Evolutionary conservation across 2,329 filamentous ascomycete species (phyloP).

Genomic region (Penicillium sp.): DNA sequence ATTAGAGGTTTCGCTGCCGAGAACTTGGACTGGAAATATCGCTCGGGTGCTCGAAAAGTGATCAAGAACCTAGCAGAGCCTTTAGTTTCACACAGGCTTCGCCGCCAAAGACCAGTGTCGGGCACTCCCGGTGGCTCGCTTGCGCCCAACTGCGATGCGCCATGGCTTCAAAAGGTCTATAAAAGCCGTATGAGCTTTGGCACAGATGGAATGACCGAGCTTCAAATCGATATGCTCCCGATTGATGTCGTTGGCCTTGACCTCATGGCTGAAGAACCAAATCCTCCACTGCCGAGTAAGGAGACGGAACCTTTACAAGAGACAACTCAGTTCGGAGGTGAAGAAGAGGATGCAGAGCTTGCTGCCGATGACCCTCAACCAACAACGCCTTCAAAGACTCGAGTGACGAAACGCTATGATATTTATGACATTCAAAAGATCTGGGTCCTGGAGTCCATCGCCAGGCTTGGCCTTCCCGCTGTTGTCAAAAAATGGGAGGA

Average conservation of each 20-base stretch:
- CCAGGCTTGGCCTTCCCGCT: conserved; percentile 68
- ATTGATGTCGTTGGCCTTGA: conserved; percentile 78
- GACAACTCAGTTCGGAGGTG: conserved; percentile 36
- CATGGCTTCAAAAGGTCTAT: conserved; percentile 69
- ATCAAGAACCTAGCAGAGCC: conserved; percentile 79
- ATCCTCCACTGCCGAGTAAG: conserved; percentile 53
- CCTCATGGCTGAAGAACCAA: conserved; percentile 73
- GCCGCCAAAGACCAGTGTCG: conserved; percentile 45
- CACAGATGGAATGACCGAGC: conserved; percentile 76
- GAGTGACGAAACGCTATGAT: conserved; percentile 59
- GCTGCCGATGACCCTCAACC: conserved; percentile 32
- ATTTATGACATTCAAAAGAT: conserved; percentile 68
- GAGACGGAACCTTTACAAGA: conserved; percentile 28
- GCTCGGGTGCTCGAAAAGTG: conserved; percentile 81
- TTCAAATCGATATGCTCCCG: conserved; percentile 80
- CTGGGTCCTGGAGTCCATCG: conserved; percentile 72
- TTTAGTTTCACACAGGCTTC: conserved; percentile 69
- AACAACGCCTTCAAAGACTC: conserved; percentile 35
- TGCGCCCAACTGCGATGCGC: conserved; percentile 55
- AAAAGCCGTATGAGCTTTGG: conserved; percentile 72
- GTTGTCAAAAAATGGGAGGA: conserved; percentile 70
- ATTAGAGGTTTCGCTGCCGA: conserved; percentile 77
- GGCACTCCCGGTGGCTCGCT: conserved; percentile 39
- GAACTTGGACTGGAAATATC: conserved; percentile 84
- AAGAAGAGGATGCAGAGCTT: conserved; percentile 41